These are phyloP conservation scores for Bonia amplexicaulis DNA, from an alignment of 176 grass and related monocot species.

Conservation along the genomic window DNA sequence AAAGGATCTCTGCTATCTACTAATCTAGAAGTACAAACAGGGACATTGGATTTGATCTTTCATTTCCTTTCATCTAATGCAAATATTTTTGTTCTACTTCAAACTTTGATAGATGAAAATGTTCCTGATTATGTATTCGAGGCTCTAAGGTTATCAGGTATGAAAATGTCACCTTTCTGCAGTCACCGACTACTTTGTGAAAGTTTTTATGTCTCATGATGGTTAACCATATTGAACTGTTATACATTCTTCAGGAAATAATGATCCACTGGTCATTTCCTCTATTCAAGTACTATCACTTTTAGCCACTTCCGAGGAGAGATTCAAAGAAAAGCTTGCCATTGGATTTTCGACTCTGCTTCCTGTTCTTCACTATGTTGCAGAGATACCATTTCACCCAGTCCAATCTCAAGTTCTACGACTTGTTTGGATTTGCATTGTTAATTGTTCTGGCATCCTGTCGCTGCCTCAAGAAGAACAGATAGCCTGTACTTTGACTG, in stretches of 20 bases:
- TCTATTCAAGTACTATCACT: conserved; percentile 72
- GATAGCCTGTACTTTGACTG: conserved; percentile 55
- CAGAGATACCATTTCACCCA: conserved; percentile 87
- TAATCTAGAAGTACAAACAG: conserved; percentile 67
- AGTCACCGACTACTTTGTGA: conserved; percentile 7
- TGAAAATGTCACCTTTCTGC: neutral
- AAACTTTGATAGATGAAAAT: conserved; percentile 76
- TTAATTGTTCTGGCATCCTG: conserved; percentile 63
- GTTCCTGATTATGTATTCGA: conserved; percentile 95
- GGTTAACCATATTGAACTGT: conserved; percentile 20
- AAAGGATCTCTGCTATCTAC: conserved; percentile 92
- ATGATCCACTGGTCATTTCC: conserved; percentile 63
- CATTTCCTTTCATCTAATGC: conserved; percentile 69
- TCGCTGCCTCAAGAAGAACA: conserved; percentile 70
- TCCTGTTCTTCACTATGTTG: conserved; percentile 75
- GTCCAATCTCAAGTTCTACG: conserved; percentile 65
- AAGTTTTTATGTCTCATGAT: conserved; percentile 9
- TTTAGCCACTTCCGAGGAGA: conserved; percentile 58
- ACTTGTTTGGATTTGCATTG: conserved; percentile 65
- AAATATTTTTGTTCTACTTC: conserved; percentile 46
- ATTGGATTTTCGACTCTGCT: conserved; percentile 77
- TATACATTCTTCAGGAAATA: conserved; percentile 65
- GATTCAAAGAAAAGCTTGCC: conserved; percentile 72
- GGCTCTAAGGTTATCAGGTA: conserved; percentile 85
- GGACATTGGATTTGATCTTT: conserved; percentile 80